Base-by-base conservation (phyloP, 331 rosid genomes). In the Quercus phellos region DNA sequence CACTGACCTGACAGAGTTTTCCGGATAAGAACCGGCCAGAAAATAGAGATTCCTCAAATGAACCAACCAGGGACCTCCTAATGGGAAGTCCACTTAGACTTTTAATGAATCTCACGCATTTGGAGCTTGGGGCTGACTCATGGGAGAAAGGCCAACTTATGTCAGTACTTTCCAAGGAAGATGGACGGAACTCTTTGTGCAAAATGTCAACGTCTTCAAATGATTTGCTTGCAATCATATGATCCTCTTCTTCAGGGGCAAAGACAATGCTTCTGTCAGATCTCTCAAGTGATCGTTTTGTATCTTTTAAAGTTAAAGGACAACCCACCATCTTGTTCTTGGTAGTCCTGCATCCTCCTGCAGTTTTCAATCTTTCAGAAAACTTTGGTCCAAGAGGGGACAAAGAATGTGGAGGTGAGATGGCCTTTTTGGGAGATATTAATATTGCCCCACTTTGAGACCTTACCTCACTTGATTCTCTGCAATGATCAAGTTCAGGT, bases 331-430 rank as follows among this genome's bases (percentile, higher is more conserved):
- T 80, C 84, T 90, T 87, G 34, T 78, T 86, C 35, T 76, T 43
- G 56, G 70, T 43, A 70, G 60, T 84, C 78, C 81, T 83, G 80
- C 78, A 84, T 70, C 82, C 77, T 74, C 84, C 83, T 59, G 84
- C 63, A 73, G 78, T 58, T 81, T 78, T 82, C 77, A 88, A 76
- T 80, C 96, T 91, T 81, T 88, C 99, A 17, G 96, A 86, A 61
- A 86, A 78, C 82, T 80, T 95, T 35, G 94, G 97, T 70, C 99
- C 98, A 72, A 95, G 97, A 74, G 99, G 98, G 27, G 99, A 95
- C 78, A 93, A 72, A 35, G 92, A 90, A 77, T 86, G 92, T 21
- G 90, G 89, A 63, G 90, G 81, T 54, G 83, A 84, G 83, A 72
- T 80, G 79, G 72, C 77, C 34, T 22, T 77, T 66, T 79, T 83